Base-by-base conservation (phyloP, 495 filamentous ascomycete genomes). In the Chaetomium tenue region DNA sequence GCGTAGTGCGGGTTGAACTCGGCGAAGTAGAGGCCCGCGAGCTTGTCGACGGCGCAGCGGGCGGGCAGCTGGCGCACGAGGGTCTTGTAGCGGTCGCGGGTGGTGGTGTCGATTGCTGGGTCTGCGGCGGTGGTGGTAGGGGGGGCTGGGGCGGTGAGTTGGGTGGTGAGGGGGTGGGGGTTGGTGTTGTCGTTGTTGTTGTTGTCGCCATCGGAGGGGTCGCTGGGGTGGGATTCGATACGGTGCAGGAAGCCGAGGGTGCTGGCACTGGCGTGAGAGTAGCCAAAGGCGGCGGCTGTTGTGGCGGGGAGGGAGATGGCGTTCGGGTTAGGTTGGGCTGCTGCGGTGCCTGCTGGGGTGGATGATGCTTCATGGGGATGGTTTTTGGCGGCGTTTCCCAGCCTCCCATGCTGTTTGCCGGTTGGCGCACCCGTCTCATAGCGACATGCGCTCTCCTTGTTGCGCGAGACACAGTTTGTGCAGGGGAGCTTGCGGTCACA, bases 401-500 rank as follows among this genome's bases (percentile, higher is more conserved):
- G 46, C 33, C 33, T 54, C 37, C 52, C 58, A n/a, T 74, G 70
- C 57, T 77, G 70, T 65, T 76, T 78, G 48, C 76, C 74, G 15
- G 77, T 74, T 0, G 78, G 78, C n/a, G 80, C 75, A 42, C 79
- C 78, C 44, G 80, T 79, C 66, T 84, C 81, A 66, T 85, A 85
- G 0, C 70, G 74, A 64, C 82, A 85, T 22, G 74, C 67, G 44
- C 75, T 71, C 65, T 83, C 72, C 66, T 81, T 82, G 58, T 77
- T 79, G 51, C 83, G 75, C 56, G 81, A 78, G 39, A 82, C 74
- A 68, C 86, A 88, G 66, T 88, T 88, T 30, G 81, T 80, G 69
- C 85, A 88, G 1, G 86, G 86, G 61, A 80, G 78, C 58, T 83
- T 78, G 55, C 86, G 81, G 66, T 88, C 85, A 70, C 85, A 88